Evolutionary conservation across 352 stramenopile species (phyloP), one percentile per base, ranked within the genome.

Genomic region (Globisporangium orthogonon): DNA sequence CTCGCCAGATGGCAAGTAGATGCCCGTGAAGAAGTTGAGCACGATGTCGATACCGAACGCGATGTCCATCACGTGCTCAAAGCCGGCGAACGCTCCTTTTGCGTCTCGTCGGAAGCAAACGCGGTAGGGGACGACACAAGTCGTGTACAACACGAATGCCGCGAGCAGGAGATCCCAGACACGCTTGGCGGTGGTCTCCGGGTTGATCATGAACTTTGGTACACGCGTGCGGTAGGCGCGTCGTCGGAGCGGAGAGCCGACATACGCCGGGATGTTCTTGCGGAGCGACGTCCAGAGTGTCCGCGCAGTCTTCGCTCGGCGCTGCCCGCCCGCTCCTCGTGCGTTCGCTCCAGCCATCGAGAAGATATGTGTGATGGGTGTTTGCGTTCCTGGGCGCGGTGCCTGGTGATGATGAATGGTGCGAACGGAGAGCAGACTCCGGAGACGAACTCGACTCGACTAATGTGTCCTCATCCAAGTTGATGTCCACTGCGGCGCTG

Each of bases 11-110:
- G 78, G 63, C 9, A 89, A 54, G 49, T 85, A 74, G 30, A 90
- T 69, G 18, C 80, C 85, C 2, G 82, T 93, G 60, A 89, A 55
- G 52, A 95, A 95, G 54, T 91, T 91, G 55, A 91, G 67, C 23
- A 77, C 65, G 30, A 95, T 91, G 62, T 95, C 85, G 44, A 82
- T 61, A 30, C 68, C 76, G 37, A 94, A 94, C 10, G 65, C 69
- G 7, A 87, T 40, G 58, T 94, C 83, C 61, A 94, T 83, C 43
- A 50, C n/a, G n/a, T 40, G 62, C 61, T 94, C 83, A 18, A 88
- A 60, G 0, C 66, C 49, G 0, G 66, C 63, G 47, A 91, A 78
- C 11, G 58, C 66, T 1, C 74, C 81, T 3, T 52, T 54, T 4
- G 83, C 81, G 30, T 94, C 81, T 0, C 70, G 69, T 50, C 76